Base-by-base conservation (phyloP, 2,329 filamentous ascomycete genomes). In the Grosmannia penicillata region DNA sequence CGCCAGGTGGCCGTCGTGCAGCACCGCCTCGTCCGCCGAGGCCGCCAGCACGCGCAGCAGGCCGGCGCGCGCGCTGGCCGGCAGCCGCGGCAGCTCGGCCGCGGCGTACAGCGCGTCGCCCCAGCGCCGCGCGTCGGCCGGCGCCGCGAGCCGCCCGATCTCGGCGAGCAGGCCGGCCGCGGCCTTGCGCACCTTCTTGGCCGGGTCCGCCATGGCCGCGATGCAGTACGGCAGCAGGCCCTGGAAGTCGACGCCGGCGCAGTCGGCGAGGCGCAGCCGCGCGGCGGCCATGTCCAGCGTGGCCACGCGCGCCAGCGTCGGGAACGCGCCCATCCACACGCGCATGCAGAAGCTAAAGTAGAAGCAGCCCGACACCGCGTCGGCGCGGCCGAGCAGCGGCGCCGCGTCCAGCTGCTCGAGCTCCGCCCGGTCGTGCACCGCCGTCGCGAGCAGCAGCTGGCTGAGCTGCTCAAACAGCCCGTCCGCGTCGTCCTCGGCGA, bases 201-300 rank as follows among this genome's bases (percentile, higher is more conserved):
- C 82, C 6, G 75, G 61, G 54, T 96, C 89, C 19, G 74, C 67
- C 15, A 96, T 68, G 18, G 81, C 82, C 27, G 71, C 65, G 33
- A 95, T 61, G 24, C 79, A 64, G 57, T 93, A 95, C 3, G 89
- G 89, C n/a, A 94, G 53, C 15, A 95, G 55, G 10, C 75, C 72
- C 53, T 96, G 89, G 35, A 87, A 67, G 53, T 94, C 82, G 8
- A 71, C 52, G 17, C 62, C 61, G 18, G 52, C 55, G 38, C 61
- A 63, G 41, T 69, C 65, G 13, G 58, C 57, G 9, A 59, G 56
- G 38, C 72, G 70, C 15, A 85, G 54, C 21, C 66, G 63, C 23
- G 63, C 63, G 42, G 75, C 72, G 13, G 75, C 69, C 51, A 75
- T 66, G 29, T 77, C 73, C 35, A 94, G 58, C 10, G 86, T 83